phyloP scores from a whole-genome alignment of 495 filamentous ascomycete species.

The Aspergillus panamensis region DNA sequence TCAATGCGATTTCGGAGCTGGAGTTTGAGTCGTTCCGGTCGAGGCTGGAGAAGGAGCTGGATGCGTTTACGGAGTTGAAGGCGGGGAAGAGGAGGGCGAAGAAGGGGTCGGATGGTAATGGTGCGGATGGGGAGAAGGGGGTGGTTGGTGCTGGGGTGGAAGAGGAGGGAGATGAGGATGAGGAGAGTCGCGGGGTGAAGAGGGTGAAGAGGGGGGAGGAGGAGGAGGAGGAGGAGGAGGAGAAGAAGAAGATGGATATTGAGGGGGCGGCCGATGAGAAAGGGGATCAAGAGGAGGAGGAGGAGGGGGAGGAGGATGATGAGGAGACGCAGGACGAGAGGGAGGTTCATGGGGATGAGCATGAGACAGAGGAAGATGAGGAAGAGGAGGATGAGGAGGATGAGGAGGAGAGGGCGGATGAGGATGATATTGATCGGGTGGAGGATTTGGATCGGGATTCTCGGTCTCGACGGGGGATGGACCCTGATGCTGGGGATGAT shows the following conservation, averaged over 20 bases:
- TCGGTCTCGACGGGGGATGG: conserved; percentile 27
- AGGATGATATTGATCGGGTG: conserved; percentile 62
- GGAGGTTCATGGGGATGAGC: conserved; percentile 48
- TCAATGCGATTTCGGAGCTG: conserved; percentile 74
- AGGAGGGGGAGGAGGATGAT: conserved; percentile 51
- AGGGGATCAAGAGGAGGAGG: conserved; percentile 37
- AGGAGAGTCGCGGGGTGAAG: conserved; percentile 46
- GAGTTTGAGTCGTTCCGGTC: conserved; percentile 78
- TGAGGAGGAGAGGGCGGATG: conserved; percentile 44
- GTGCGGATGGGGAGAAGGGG: conserved; percentile 20
- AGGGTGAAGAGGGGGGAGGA: conserved; percentile 45
- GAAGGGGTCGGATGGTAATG: conserved; percentile 41
- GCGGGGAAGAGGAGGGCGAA: conserved; percentile 63
- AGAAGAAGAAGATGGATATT: conserved; percentile 51
- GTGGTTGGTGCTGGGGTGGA: conserved; percentile 13
- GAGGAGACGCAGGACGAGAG: conserved; percentile 49
- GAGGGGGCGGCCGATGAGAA: conserved; percentile 44
- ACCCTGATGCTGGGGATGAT: conserved; percentile 41
- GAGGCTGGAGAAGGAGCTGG: conserved; percentile 56
- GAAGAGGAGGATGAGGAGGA: conserved; percentile 54
- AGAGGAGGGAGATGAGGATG: conserved; percentile 40
- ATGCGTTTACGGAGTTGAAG: conserved; percentile 58
- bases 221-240: conserved; percentile 41
- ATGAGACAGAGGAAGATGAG: conserved; percentile 51
- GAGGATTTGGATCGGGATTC: conserved; percentile 52